Conservation (phyloP, 192 early-diverging fungal genomes). For the Mortierella hygrophila region DNA sequence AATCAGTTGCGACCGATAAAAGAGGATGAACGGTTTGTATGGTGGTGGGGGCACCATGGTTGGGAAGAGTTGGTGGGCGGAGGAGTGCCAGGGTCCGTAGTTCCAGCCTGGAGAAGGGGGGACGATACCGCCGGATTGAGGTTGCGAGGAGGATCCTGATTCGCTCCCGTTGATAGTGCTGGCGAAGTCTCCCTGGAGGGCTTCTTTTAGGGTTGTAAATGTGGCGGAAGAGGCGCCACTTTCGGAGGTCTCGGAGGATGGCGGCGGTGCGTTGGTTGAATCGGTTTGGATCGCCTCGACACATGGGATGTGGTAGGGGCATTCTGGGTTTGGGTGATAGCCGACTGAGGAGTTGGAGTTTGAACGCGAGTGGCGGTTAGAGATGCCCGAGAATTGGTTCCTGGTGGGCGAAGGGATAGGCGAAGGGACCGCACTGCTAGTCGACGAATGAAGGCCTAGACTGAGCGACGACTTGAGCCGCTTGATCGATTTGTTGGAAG, state of each 20-base stretch:
- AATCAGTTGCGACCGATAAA: conserved; percentile 65
- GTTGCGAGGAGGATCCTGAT: not conserved
- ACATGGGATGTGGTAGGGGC: conserved; percentile 44
- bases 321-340: conserved; percentile 54
- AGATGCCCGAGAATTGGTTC: conserved; percentile 28
- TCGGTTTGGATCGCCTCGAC: conserved; percentile 7
- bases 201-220: conserved; percentile 1
- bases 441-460: conserved; percentile 9
- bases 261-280: not conserved
- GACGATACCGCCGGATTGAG: not conserved
- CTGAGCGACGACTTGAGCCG: conserved; percentile 36
- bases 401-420: conserved; percentile 28
- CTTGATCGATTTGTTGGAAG: conserved; percentile 38
- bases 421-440: not conserved
- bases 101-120: conserved; percentile 22
- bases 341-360: conserved; percentile 39
- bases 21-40: conserved; percentile 59
- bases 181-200: conserved; percentile 5
- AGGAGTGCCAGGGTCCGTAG: not conserved
- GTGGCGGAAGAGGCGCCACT: not conserved
- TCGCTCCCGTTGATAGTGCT: not conserved
- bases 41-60: not conserved
- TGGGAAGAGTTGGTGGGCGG: not conserved
- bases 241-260: not conserved
- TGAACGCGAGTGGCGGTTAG: conserved; percentile 34